Evolutionary conservation across 2,329 filamentous ascomycete species (phyloP).

Genomic region (Chaetomiaceae sp.): DNA sequence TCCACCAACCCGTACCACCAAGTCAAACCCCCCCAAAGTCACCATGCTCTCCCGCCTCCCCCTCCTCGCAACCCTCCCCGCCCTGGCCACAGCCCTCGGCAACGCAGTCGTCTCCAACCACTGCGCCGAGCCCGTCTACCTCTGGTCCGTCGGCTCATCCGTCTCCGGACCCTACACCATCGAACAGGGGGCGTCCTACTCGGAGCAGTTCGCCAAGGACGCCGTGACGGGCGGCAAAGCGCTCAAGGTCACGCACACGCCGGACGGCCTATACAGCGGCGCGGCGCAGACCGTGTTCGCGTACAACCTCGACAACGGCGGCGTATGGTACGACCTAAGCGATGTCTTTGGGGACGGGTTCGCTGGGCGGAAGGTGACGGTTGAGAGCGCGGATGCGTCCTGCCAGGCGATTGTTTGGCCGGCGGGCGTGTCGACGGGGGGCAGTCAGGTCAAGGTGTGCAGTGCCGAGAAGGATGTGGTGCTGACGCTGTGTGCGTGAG

Average conservation of each 20-base stretch:
- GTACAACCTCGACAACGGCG: slow-evolving; percentile 31
- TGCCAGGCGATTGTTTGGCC: slow-evolving; percentile 35
- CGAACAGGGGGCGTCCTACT: slow-evolving; percentile 27
- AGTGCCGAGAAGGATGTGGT: slow-evolving; percentile 28
- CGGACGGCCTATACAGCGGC: slow-evolving; percentile 35
- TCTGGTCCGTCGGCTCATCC: slow-evolving; percentile 35
- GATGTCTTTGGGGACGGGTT: slow-evolving; percentile 37
- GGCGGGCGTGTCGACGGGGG: slow-evolving; percentile 30
- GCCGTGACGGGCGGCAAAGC: slow-evolving; percentile 33
- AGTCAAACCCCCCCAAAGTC: not conserved
- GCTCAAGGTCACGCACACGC: slow-evolving; percentile 32
- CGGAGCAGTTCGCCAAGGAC: slow-evolving; percentile 32
- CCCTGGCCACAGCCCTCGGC: slow-evolving; percentile 27
- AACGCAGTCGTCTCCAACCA: slow-evolving; percentile 33
- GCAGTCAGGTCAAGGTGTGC: slow-evolving; percentile 36
- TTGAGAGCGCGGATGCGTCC: slow-evolving; percentile 23
- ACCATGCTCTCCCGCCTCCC: slow-evolving; percentile 21
- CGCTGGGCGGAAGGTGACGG: slow-evolving; percentile 29
- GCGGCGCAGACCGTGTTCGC: slow-evolving; percentile 37
- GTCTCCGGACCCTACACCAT: slow-evolving; percentile 24
- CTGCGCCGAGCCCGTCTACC: slow-evolving; percentile 30
- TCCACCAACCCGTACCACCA: not conserved
- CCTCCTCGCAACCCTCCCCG: slow-evolving; percentile 19
- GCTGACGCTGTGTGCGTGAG: slow-evolving; percentile 31
- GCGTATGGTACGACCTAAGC: slow-evolving; percentile 36